These are phyloP conservation scores for Boeremia exigua DNA, from an alignment of 2,329 filamentous ascomycete species.

Conservation along the genomic window DNA sequence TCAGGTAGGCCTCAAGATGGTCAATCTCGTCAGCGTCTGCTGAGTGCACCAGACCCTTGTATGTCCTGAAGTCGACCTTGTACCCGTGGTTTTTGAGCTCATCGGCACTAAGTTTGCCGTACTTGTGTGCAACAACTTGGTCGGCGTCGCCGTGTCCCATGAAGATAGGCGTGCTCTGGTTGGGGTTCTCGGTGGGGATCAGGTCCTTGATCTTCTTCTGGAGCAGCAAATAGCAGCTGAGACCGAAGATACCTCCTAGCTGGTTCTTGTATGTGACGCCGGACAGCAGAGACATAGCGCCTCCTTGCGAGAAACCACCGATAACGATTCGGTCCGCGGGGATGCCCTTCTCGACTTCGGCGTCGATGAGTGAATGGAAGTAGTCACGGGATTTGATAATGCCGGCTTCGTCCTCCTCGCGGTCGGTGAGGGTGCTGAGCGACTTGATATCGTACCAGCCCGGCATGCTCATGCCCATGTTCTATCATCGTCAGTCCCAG, in stretches of 20 bases:
- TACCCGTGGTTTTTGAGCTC: conserved; percentile 72
- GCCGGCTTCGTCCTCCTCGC: conserved; percentile 71
- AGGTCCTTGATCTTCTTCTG: conserved; percentile 65
- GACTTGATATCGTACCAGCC: conserved; percentile 81
- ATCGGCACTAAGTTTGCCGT: conserved; percentile 72
- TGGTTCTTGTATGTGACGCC: conserved; percentile 76
- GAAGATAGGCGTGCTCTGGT: conserved; percentile 81
- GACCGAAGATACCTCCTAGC: conserved; percentile 84
- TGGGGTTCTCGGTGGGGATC: conserved; percentile 57
- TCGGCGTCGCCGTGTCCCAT: conserved; percentile 88
- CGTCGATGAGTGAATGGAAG: conserved; percentile 78
- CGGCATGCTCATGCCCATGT: conserved; percentile 79
- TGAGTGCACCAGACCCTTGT: conserved; percentile 74
- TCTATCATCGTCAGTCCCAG: conserved; percentile 56
- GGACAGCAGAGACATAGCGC: conserved; percentile 82
- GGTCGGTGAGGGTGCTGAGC: conserved; percentile 53
- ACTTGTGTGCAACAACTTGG: conserved; percentile 70
- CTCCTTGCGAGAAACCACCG: conserved; percentile 86
- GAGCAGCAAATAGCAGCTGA: conserved; percentile 83
- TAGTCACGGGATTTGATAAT: conserved; percentile 76
- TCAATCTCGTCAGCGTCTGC: conserved; percentile 80
- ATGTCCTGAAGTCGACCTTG: conserved; percentile 76
- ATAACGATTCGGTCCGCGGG: conserved; percentile 82
- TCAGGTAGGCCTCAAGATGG: conserved; percentile 73
- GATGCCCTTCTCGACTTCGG: conserved; percentile 82